Conservation (phyloP, 2,329 filamentous ascomycete genomes). For the Pseudogymnoascus sp. region DNA sequence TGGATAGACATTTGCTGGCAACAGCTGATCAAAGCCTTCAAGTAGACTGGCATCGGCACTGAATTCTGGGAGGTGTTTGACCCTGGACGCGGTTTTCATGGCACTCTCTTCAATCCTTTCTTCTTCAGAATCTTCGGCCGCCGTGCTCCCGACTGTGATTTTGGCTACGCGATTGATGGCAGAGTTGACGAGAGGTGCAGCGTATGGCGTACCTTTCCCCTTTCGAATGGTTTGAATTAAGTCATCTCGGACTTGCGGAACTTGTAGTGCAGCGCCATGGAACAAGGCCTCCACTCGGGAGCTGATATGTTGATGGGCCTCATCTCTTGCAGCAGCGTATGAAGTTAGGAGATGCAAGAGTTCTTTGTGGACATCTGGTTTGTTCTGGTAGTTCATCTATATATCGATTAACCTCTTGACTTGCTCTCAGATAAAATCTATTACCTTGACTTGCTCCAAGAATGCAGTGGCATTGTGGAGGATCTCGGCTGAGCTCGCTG, state of each 20-base stretch:
- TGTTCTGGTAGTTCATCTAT: neutral
- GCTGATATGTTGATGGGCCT: neutral
- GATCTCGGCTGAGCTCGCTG: neutral
- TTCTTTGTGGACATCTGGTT: neutral
- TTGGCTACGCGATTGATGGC: neutral
- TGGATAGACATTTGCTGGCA: neutral
- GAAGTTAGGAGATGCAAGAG: neutral
- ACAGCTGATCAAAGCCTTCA: neutral
- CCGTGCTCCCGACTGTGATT: neutral
- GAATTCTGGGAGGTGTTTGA: neutral
- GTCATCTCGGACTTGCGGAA: neutral
- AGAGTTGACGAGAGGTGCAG: constrained; percentile 1
- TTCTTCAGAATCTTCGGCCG: neutral
- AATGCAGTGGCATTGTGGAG: neutral
- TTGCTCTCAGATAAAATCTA: neutral
- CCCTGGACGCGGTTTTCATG: neutral
- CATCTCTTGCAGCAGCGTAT: neutral
- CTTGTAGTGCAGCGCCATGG: neutral
- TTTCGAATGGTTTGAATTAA: neutral
- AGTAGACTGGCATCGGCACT: neutral
- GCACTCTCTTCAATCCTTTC: neutral
- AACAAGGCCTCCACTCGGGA: neutral
- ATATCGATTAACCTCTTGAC: neutral
- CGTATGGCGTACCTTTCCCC: neutral
- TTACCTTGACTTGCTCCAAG: constrained; percentile 2